Evolutionary conservation across 2,329 filamentous ascomycete species (phyloP), one percentile per base, ranked within the genome.

Genomic region (Neofusicoccum umdonicola): DNA sequence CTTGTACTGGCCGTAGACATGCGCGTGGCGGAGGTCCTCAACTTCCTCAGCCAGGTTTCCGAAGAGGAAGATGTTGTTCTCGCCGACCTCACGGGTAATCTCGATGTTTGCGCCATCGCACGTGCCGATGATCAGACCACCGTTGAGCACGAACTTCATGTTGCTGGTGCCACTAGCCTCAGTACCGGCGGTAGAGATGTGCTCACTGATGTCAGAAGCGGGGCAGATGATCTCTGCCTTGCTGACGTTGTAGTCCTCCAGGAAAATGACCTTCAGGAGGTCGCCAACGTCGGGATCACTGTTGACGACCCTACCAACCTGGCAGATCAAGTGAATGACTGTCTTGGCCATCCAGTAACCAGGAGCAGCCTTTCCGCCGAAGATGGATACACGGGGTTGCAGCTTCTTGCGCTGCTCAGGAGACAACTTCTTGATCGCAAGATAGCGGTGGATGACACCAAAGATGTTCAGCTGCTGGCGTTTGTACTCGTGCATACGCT

Each of bases 261-360:
- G 80, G 83, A 97, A 99, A 74, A 99, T 88, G 62, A 99, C 95
- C 84, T 99, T 99, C 74, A 99, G 85, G 35, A 96, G 84, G 74
- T 98, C 94, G 37, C 94, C 94, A 74, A 98, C 89, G 39, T 98
- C 95, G 48, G 87, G 83, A 73, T 99, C 95, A 45, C 91, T 91
- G 82, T 99, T 99, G 70, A 99, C 90, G 2, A 98, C 91, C 15
- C 87, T 81, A 3, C 92, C 93, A 31, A 98, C 95, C 67, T 88
- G 90, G 82, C 97, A 98, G 83, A 99, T 89, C 65, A 99, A 86
- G 76, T 98, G 94, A 71, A 99, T 99, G 70, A 97, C 93, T 45
- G 95, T 96, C 86, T 99, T 99, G 42, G 95, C 95, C 95, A 98
- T 99, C 95, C 95, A 99, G 83, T 99, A 99, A 15, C 95, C 95